Evolutionary conservation across 106 monocot genomes (phyloP), one percentile per base, ranked within the genome.

Genomic region (Agapanthus africanus): DNA sequence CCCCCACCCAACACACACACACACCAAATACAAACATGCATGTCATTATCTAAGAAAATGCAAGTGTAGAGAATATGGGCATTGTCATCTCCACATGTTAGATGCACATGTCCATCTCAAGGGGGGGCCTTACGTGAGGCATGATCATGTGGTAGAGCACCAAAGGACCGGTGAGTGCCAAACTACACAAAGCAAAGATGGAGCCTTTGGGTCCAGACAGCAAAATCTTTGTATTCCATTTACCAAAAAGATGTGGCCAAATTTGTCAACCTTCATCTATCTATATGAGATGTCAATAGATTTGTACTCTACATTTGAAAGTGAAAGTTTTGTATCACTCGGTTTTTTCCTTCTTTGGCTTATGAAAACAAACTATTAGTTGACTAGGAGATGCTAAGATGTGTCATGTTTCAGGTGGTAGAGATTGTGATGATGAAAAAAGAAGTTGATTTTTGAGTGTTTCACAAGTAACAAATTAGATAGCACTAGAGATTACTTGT

Each of bases 41-140:
- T 3, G 63, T 63, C 63, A 23, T 63, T 36, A n/a, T 63, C 63
- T 1, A 23, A 21, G 37, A 10, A 63, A 63, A 63, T 63, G 63
- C 37, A 0, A 38, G 22, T 21, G 63, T 7, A 37, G 59, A 13
- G 59, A 33, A 33, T 59, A 33, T 30, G 57, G 37, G 63, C 63
- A 21, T 37, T n/a, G 36, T 37, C 22, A 63, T 63, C 63, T 37
- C 22, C 35, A 63, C 22, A n/a, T n/a, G n/a, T 38, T 36, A 8
- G 63, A 63, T 35, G 63, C 63, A 38, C 15, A 2, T 37, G 62
- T 62, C 62, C 62, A 62, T 36, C 36, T 62, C 62, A 36, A 26
- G 35, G 62, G 36, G n/a, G n/a, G 62, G 19, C 62, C 36, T 35
- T 0, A n/a, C n/a, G n/a, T 4, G 34, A 15, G 7, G n/a, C 61